phyloP scores from a whole-genome alignment of 108 stramenopile genomes.

The Cylindrotheca fusiformis region DNA sequence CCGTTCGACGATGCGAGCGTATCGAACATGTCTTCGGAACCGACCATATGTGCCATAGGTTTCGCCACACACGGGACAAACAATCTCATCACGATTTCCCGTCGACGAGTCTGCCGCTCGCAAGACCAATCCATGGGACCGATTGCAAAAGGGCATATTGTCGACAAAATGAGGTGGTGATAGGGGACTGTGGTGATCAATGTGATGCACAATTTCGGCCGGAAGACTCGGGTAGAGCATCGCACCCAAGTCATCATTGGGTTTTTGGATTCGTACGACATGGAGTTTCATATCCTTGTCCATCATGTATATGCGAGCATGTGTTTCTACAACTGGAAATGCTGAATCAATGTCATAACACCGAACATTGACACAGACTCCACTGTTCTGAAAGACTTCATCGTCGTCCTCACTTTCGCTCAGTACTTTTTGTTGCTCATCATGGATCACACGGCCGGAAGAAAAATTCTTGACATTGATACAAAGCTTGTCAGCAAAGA shows the following conservation, averaged over 20 bases:
- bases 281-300: conserved; percentile 42
- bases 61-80: conserved; percentile 70
- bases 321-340: conserved; percentile 81
- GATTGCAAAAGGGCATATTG: conserved; percentile 18
- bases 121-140: conserved; percentile 35
- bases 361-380: conserved; percentile 23
- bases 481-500: conserved; percentile 71
- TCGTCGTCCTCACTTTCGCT: conserved; percentile 11
- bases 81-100: conserved; percentile 47
- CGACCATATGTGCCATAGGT: conserved; percentile 57
- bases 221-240: conserved; percentile 53
- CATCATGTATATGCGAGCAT: conserved; percentile 78
- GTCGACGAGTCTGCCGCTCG: conserved; percentile 45
- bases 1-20: conserved; percentile 45
- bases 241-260: conserved; percentile 70
- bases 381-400: not conserved
- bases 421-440: not conserved
- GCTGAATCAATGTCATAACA: conserved; percentile 69
- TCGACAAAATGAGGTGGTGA: conserved; percentile 10
- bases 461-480: conserved; percentile 26
- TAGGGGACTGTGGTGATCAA: conserved; percentile 53
- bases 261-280: conserved; percentile 48
- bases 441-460: not conserved
- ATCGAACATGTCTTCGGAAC: conserved; percentile 53
- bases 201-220: conserved; percentile 47